Evolutionary conservation across 2,329 filamentous ascomycete genomes (phyloP).

Genomic region (Cladorrhinum sp.): DNA sequence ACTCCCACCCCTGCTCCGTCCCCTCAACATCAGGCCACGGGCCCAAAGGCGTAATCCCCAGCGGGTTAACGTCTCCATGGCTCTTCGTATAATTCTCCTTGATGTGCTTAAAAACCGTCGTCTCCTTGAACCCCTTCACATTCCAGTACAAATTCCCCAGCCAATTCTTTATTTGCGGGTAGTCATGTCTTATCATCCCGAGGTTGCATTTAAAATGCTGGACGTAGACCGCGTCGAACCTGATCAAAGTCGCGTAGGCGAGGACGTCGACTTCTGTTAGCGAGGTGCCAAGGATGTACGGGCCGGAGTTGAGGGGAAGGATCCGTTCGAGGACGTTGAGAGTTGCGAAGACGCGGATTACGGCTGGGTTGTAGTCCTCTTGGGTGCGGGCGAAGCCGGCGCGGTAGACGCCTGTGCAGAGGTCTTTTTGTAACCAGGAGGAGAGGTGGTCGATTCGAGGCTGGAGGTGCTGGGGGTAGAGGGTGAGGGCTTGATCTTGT

Average conservation of each 20-base stretch:
- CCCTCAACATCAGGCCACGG: slow-evolving; percentile 58
- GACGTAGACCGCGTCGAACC: slow-evolving; percentile 60
- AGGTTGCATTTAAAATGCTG: slow-evolving; percentile 67
- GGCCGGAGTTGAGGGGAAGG: slow-evolving; percentile 37
- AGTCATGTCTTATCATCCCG: slow-evolving; percentile 57
- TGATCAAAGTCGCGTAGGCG: slow-evolving; percentile 55
- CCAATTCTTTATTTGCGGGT: slow-evolving; percentile 60
- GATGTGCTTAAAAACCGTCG: slow-evolving; percentile 64
- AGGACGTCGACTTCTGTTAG: slow-evolving; percentile 60
- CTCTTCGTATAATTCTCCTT: slow-evolving; percentile 64
- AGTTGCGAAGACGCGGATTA: slow-evolving; percentile 55
- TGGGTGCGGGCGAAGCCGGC: slow-evolving; percentile 57
- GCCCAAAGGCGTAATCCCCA: slow-evolving; percentile 59
- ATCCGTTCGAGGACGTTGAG: slow-evolving; percentile 54
- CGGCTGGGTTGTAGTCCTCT: slow-evolving; percentile 51
- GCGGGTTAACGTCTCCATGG: slow-evolving; percentile 57
- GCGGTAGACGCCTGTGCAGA: slow-evolving; percentile 61
- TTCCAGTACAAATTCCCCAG: slow-evolving; percentile 58
- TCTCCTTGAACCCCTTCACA: slow-evolving; percentile 51
- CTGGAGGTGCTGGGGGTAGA: slow-evolving; percentile 51
- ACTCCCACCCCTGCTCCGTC: slow-evolving; percentile 40
- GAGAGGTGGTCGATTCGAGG: slow-evolving; percentile 50
- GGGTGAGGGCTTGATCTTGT: slow-evolving; percentile 40
- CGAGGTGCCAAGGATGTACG: slow-evolving; percentile 52
- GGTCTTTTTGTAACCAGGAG: slow-evolving; percentile 52